Base-by-base conservation (phyloP, 2,329 filamentous ascomycete species). In the Pseudogymnoascus destructans region DNA sequence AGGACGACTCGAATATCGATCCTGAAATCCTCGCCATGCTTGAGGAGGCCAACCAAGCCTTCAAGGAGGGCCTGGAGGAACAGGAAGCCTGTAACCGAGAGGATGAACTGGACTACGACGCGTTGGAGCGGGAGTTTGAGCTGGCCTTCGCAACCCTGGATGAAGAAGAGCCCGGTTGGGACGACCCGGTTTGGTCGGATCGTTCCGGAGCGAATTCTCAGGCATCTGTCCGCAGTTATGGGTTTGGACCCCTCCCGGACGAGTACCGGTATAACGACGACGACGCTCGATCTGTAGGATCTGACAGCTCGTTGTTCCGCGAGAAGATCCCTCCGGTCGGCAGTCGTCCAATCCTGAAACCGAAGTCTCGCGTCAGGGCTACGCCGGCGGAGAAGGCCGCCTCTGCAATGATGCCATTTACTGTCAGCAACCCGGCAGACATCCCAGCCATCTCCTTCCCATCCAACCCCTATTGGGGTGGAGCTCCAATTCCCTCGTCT, bases 11-110 rank as follows among this genome's bases (percentile, higher is more conserved):
- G n/a, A 15, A 52, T 9, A 13, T 52, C n/a, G 46, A 52, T 30
- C 46, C 46, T 30, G 46, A 52, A 52, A 30, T 52, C 25, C 46
- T 52, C 46, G 25, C 46, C 25, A 52, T 52, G 46, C 46, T 52
- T 15, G 46, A 52, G 10, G 46, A 52, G n/a, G 46, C 46, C 9
- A 52, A 52, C n/a, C 23, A 17, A 17, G 46, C 46, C 25, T 52
- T 17, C n/a, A 11, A 30, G n/a, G 23, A 52, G 3, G 46, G 46
- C 23, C 23, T 52, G 5, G n/a, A 17, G 8, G 46, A 52, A 52
- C 46, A 52, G n/a, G 46, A 7, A 19, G 46, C 46, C 1, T 52
- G 5, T 11, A 5, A 52, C n/a, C 46, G 2, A 9, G n/a, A 30
- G 25, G 3, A 7, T 11, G 46, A 30, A 11, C 4, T 30, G n/a